phyloP scores from a whole-genome alignment of 768 basidiomycete species.

The Amanita rubescens region DNA sequence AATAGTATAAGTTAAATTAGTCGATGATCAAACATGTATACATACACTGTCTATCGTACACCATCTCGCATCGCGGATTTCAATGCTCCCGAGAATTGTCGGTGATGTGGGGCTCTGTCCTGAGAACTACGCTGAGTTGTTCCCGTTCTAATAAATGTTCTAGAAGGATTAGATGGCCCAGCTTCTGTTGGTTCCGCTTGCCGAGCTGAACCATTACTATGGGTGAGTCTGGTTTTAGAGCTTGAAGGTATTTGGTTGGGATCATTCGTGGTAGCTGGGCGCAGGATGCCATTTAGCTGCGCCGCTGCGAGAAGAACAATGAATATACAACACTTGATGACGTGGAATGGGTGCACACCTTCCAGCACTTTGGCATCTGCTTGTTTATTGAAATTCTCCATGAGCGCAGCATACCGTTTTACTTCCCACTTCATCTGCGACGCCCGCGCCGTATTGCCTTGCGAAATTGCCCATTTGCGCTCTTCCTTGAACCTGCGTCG shows the following conservation, averaged over 20 bases:
- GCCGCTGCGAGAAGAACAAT: background rate
- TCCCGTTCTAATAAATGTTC: background rate
- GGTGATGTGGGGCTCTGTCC: conserved; percentile 1
- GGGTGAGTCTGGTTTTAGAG: background rate
- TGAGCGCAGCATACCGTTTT: conserved; percentile 69
- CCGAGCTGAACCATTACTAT: background rate
- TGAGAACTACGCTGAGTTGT: background rate
- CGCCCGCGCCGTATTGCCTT: conserved; percentile 69
- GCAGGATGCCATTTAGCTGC: conserved; percentile 2
- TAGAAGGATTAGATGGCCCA: background rate
- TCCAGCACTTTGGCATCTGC: conserved; percentile 63
- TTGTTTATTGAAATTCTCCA: conserved; percentile 74
- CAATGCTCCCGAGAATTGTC: conserved; percentile 6
- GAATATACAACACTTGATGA: background rate
- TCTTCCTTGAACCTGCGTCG: conserved; percentile 80
- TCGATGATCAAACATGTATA: background rate
- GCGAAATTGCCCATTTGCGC: conserved; percentile 77
- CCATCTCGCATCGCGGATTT: conserved; percentile 8
- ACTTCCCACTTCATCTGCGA: conserved; percentile 80
- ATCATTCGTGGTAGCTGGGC: background rate
- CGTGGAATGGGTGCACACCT: conserved; percentile 31
- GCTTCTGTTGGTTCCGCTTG: background rate
- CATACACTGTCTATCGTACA: conserved; percentile 3
- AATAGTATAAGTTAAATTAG: background rate
- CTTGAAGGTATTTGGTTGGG: background rate